Percentiles rank a stretch among this genome's conserved stretches.
Evolutionary conservation across 1,139 yeast genomes (phyloP).

Genomic region (Yamadazyma kanchanaburiensis): DNA sequence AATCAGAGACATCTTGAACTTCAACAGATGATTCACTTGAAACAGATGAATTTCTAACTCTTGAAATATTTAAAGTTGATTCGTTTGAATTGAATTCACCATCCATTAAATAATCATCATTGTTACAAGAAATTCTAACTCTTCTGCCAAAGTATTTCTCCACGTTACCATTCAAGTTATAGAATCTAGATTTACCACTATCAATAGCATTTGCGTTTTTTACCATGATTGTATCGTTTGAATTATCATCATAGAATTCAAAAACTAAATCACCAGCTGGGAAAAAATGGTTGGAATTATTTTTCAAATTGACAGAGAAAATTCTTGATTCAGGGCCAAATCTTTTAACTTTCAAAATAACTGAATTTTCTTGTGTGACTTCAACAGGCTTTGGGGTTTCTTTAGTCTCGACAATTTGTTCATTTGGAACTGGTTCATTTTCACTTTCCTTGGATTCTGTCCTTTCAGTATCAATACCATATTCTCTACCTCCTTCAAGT

Average conservation of each 20-base stretch:
- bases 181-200: slow-evolving; percentile 27
- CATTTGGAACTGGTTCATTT: not conserved
- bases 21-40: slow-evolving; percentile 2
- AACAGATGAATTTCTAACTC: slow-evolving; percentile 1
- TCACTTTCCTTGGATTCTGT: not conserved
- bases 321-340: slow-evolving; percentile 19
- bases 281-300: slow-evolving; percentile 21
- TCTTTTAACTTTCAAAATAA: slow-evolving; percentile 16
- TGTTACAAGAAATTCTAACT: slow-evolving; percentile 19
- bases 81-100: slow-evolving; percentile 18
- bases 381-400: not conserved
- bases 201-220: slow-evolving; percentile 26
- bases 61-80: slow-evolving; percentile 3
- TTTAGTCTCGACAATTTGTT: not conserved
- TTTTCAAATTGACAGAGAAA: slow-evolving; percentile 25
- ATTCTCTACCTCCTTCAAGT: slow-evolving; percentile 8
- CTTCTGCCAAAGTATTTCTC: slow-evolving; percentile 15
- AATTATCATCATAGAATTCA: slow-evolving; percentile 18
- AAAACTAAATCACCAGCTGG: slow-evolving; percentile 29
- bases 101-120: slow-evolving; percentile 18
- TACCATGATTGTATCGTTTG: slow-evolving; percentile 18
- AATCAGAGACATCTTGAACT: not conserved
- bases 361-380: slow-evolving; percentile 1
- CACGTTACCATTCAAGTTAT: slow-evolving; percentile 23
- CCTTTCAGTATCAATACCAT: not conserved